These are phyloP conservation scores for Sedum album DNA, from an alignment of 164 flowering plant genomes.

Conservation along the genomic window DNA sequence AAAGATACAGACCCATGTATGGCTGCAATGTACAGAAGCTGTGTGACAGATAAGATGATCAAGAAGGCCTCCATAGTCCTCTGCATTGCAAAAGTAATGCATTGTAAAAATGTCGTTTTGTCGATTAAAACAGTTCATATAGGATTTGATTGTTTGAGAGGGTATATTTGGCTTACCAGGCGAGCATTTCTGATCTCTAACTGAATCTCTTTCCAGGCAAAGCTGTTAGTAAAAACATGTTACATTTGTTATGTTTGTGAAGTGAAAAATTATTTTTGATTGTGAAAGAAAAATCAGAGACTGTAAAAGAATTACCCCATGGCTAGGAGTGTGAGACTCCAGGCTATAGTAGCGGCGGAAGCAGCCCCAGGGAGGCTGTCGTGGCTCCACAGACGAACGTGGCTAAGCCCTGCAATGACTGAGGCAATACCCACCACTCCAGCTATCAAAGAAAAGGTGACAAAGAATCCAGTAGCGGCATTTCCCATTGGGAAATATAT, in stretches of 20 bases:
- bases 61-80: conserved; percentile 70
- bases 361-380: conserved; percentile 64
- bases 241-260: background rate
- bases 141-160: background rate
- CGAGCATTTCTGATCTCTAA: conserved; percentile 42
- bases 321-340: conserved; percentile 77
- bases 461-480: background rate
- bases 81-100: background rate
- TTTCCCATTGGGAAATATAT: conserved; percentile 28
- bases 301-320: conserved; percentile 52
- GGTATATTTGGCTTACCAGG: conserved; percentile 39
- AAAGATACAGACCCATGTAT: conserved; percentile 19
- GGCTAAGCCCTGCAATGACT: conserved; percentile 48
- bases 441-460: conserved; percentile 1
- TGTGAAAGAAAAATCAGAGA: background rate
- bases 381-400: conserved; percentile 43
- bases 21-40: conserved; percentile 54
- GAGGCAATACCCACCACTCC: conserved; percentile 81
- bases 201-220: conserved; percentile 80
- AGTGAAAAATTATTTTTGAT: background rate
- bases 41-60: conserved; percentile 71
- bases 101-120: no score
- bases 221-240: conserved; percentile 32
- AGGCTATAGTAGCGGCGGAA: conserved; percentile 62
- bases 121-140: no score